Conservation (phyloP, 2,329 filamentous ascomycete genomes). For the Penicillium digitatum region DNA sequence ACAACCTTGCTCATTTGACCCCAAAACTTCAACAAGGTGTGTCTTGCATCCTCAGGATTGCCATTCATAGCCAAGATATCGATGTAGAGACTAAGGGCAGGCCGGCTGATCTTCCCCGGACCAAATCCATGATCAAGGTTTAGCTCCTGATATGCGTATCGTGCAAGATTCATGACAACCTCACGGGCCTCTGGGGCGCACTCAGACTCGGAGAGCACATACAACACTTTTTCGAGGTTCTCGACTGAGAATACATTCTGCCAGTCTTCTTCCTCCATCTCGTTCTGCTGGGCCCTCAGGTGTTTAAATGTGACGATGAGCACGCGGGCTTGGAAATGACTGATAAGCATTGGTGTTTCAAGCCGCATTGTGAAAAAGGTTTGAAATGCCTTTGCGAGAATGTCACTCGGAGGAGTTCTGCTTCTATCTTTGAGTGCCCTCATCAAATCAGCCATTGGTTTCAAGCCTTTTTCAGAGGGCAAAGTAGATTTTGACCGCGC, state of each 20-base stretch:
- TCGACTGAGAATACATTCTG: conserved; percentile 38
- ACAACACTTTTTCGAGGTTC: conserved; percentile 41
- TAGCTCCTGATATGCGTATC: conserved; percentile 35
- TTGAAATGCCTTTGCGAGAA: conserved; percentile 62
- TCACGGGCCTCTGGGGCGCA: conserved; percentile 38
- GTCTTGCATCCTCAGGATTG: conserved; percentile 52
- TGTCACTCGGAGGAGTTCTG: conserved; percentile 60
- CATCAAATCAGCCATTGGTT: conserved; percentile 65
- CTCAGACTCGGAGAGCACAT: conserved; percentile 36
- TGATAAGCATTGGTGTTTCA: conserved; percentile 53
- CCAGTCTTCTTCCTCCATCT: conserved; percentile 32
- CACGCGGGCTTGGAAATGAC: conserved; percentile 61
- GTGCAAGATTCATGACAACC: conserved; percentile 40
- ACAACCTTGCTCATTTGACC: conserved; percentile 29
- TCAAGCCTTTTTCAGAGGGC: conserved; percentile 60
- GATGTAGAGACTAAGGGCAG: conserved; percentile 47
- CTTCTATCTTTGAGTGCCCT: conserved; percentile 60
- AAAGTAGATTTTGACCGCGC: conserved; percentile 52
- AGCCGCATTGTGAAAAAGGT: conserved; percentile 59
- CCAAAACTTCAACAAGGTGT: conserved; percentile 45
- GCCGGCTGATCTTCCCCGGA: conserved; percentile 32
- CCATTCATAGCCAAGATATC: conserved; percentile 54
- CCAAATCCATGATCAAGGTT: conserved; percentile 43
- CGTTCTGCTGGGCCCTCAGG: conserved; percentile 44
- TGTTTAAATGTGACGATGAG: conserved; percentile 59